Base-by-base conservation (phyloP, 805 yeast genomes). In the Teunomyces pallodes region DNA sequence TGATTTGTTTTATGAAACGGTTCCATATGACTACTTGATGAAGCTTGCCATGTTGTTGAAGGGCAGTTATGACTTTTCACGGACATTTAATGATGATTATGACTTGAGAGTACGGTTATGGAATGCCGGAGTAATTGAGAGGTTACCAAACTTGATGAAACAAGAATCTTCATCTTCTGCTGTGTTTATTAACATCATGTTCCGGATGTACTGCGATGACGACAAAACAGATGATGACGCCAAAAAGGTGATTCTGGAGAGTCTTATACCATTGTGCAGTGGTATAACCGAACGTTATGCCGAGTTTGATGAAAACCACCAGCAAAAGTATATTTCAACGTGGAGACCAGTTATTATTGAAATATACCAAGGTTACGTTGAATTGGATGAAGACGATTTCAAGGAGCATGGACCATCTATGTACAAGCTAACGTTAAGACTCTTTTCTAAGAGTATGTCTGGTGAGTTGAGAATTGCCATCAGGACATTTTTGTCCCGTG, bases 261-360 rank as follows among this genome's bases (percentile, higher is more conserved):
- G 77, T 24, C 70, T 82, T 36, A 74, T 86, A 33, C 87, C 90
- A 24, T 74, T 90, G 60, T 87, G 96, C 58, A 81, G 79, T 7
- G 75, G 80, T 5, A 85, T 92, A 28, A 77, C 90, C 24, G 79
- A 79, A 47, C 81, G 91, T 51, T 91, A 82, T 64, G 77, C 83
- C 29, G 75, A 77, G 1, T 75, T 91, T 55, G 92, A 87, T 54
- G 96, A 87, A 53, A 73, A 81, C 5, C 92, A 87, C 65, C 90
- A 85, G 58, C 82, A 80, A 45, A 80, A 96, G 59, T 88, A 88
- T 64, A 82, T 92, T 39, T 75, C 80, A 13, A 84, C 95, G 3
- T 86, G 97, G 95, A 78, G 87, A 58, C 97, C 98, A 0, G 97
- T 94, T 14, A 90, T 92, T 35, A 86, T 88, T 30, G 96, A 87